Evolutionary conservation across 345 rosid genomes (phyloP).

Genomic region (Melaleuca alternifolia): DNA sequence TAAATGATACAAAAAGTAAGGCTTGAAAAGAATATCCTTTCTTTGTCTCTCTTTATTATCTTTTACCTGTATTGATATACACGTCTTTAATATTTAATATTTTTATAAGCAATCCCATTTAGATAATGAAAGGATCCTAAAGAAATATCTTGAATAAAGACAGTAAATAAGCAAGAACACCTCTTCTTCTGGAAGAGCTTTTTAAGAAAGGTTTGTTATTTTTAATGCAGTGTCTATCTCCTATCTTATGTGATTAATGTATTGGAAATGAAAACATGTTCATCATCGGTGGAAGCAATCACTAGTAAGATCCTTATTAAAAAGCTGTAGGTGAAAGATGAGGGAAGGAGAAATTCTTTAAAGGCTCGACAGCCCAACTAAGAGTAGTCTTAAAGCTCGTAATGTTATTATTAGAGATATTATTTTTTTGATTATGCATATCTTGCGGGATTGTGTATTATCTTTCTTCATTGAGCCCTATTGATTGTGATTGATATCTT

Average conservation of each 20-base stretch:
- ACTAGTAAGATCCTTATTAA: not conserved
- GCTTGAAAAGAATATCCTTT: not conserved
- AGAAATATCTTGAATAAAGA: not conserved
- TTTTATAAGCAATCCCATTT: not conserved
- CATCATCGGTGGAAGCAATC: not conserved
- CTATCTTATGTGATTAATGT: not conserved
- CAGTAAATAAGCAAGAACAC: not conserved
- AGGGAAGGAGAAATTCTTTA: not conserved
- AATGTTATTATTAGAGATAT: not conserved
- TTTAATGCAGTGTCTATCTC: not conserved
- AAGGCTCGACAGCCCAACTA: not conserved
- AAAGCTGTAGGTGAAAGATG: not conserved
- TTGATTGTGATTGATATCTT: no score
- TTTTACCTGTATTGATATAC: not conserved
- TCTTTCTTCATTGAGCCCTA: no score
- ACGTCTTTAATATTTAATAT: not conserved
- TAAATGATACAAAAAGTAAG: not conserved
- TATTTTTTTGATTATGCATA: not conserved
- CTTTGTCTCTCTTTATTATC: not conserved
- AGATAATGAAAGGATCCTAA: not conserved
- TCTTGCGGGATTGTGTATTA: no score
- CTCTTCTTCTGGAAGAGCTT: not conserved
- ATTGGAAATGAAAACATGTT: not conserved
- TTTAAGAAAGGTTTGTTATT: not conserved
- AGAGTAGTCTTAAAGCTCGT: not conserved